Evolutionary conservation across 768 basidiomycete species (phyloP).

Genomic region (Suillus brevipes): DNA sequence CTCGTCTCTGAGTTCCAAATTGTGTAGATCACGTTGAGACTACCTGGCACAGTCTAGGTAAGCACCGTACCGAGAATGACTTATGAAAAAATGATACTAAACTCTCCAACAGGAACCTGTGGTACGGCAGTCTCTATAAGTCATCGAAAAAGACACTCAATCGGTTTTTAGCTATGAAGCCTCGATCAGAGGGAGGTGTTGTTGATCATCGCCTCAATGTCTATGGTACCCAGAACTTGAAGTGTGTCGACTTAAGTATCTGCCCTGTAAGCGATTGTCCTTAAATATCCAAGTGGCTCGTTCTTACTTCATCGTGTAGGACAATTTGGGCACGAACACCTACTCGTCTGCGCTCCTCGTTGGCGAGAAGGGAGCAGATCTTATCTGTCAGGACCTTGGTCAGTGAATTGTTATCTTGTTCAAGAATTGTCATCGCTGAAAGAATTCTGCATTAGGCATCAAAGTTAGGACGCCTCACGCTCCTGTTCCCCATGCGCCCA

Average conservation of each 20-base stretch:
- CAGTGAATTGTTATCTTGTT: conserved; percentile 14
- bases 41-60: conserved; percentile 71
- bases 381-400: conserved; percentile 67
- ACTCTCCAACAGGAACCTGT: conserved; percentile 3
- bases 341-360: conserved; percentile 70
- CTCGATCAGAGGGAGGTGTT: conserved; percentile 63
- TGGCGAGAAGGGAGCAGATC: conserved; percentile 66
- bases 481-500: conserved; percentile 66
- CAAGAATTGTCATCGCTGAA: conserved; percentile 11
- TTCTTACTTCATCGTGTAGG: conserved; percentile 35
- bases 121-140: conserved; percentile 32
- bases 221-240: conserved; percentile 66
- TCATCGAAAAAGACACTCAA: conserved; percentile 29
- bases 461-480: conserved; percentile 65
- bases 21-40: conserved; percentile 64
- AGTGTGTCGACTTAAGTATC: conserved; percentile 68
- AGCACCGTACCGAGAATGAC: conserved; percentile 17
- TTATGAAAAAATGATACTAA: not conserved
- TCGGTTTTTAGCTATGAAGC: conserved; percentile 57
- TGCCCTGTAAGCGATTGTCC: conserved; percentile 55
- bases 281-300: not conserved
- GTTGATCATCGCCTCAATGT: conserved; percentile 65
- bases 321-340: conserved; percentile 72
- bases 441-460: conserved; percentile 41
- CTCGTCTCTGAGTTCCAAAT: conserved; percentile 4